Evolutionary conservation across 202 grass and related monocot genomes (phyloP).

Genomic region (Setaria italica): DNA sequence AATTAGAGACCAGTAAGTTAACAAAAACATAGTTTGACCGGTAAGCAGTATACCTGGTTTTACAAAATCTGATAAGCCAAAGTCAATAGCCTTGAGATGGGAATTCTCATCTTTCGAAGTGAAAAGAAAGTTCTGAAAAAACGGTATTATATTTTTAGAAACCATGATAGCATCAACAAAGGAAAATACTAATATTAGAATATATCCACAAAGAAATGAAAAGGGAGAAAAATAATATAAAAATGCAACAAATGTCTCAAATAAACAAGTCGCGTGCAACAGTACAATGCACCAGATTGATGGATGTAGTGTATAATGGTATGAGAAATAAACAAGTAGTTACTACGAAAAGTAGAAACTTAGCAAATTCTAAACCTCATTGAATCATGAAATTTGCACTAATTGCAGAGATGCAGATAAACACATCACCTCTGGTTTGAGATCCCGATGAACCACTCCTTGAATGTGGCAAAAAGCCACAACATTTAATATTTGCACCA

Average conservation of each 20-base stretch:
- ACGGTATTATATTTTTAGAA: slow-evolving; percentile 29
- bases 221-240: background rate
- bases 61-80: slow-evolving; percentile 82
- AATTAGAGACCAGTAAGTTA: slow-evolving; percentile 20
- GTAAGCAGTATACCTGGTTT: slow-evolving; percentile 69
- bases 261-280: background rate
- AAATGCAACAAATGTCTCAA: background rate
- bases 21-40: background rate
- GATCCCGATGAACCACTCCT: slow-evolving; percentile 89
- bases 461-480: slow-evolving; percentile 86
- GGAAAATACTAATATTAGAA: slow-evolving; percentile 15
- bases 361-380: background rate
- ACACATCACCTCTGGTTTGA: slow-evolving; percentile 73
- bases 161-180: slow-evolving; percentile 11
- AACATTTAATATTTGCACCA: slow-evolving; percentile 79
- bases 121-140: slow-evolving; percentile 84
- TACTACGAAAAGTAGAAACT: background rate
- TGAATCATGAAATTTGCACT: background rate
- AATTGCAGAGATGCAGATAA: background rate
- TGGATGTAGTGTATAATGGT: background rate
- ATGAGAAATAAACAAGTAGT: slow-evolving; percentile 20
- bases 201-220: slow-evolving; percentile 20
- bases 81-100: slow-evolving; percentile 77
- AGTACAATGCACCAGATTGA: background rate
- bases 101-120: slow-evolving; percentile 75